Evolutionary conservation across 2,329 filamentous ascomycete species (phyloP).

Genomic region (Colletotrichum eleusines): DNA sequence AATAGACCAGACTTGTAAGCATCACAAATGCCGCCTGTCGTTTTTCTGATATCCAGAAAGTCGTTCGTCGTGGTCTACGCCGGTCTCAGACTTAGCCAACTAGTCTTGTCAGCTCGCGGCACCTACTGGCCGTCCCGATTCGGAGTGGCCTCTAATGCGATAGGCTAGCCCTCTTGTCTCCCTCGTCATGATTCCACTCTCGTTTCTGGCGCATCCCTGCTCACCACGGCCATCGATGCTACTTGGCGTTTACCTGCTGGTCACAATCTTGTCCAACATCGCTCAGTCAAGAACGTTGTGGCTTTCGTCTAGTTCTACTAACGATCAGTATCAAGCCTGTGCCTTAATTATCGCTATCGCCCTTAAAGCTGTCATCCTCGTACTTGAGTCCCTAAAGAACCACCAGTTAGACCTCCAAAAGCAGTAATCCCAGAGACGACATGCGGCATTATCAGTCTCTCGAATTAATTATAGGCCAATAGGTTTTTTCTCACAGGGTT

Average conservation of each 20-base stretch:
- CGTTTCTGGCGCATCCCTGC: constrained; percentile 48
- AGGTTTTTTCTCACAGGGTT: constrained; percentile 51
- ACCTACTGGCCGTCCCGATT: constrained; percentile 19
- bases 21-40: too few relatives aligned
- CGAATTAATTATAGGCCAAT: constrained; percentile 52
- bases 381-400: constrained; percentile 45
- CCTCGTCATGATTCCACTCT: constrained; percentile 47
- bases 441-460: constrained; percentile 49
- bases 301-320: constrained; percentile 15
- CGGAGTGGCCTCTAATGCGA: constrained; percentile 42
- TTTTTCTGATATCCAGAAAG: too few relatives aligned
- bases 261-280: constrained; percentile 14
- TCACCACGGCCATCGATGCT: constrained; percentile 45
- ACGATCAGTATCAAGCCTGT: not conserved
- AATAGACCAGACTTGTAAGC: too few relatives aligned
- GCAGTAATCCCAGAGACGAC: constrained; percentile 54
- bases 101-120: constrained; percentile 8
- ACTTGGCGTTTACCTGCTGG: constrained; percentile 23
- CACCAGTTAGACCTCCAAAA: constrained; percentile 21
- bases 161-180: constrained; percentile 47
- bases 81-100: too few relatives aligned
- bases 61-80: too few relatives aligned
- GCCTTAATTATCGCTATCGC: constrained; percentile 41
- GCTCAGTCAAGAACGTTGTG: constrained; percentile 17
- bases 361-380: constrained; percentile 43